Evolutionary conservation across 139 green algal species (phyloP).

Genomic region (Zygnema circumcarinatum): DNA sequence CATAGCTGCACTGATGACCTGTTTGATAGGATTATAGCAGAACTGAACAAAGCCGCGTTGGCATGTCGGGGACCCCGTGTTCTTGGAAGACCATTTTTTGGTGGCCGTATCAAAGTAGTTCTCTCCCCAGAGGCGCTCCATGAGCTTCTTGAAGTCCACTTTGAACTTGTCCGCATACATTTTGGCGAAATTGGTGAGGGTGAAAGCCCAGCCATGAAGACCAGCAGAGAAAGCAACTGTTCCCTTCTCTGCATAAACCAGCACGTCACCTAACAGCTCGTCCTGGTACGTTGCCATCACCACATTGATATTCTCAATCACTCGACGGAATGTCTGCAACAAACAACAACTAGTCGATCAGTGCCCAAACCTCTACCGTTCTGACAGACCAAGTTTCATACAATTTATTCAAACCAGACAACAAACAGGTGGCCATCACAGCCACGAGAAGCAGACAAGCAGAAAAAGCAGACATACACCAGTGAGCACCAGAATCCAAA

Average conservation of each 20-base stretch:
- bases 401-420: too few relatives aligned
- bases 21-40: constrained; percentile 94
- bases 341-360: neutral
- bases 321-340: constrained; percentile 82
- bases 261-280: constrained; percentile 91
- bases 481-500: too few relatives aligned
- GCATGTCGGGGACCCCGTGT: constrained; percentile 86
- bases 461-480: too few relatives aligned
- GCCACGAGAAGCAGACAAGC: too few relatives aligned
- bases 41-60: constrained; percentile 98
- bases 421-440: too few relatives aligned
- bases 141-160: constrained; percentile 87
- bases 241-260: constrained; percentile 96
- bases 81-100: constrained; percentile 98
- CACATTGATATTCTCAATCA: constrained; percentile 99
- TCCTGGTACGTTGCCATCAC: constrained; percentile 98
- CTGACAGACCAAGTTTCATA: too few relatives aligned
- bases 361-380: too few relatives aligned
- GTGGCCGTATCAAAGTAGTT: constrained; percentile 98
- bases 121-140: constrained; percentile 95
- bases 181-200: constrained; percentile 94
- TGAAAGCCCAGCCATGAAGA: constrained; percentile 99
- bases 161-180: constrained; percentile 98
- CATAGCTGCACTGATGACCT: constrained; percentile 93
- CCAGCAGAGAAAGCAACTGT: constrained; percentile 98